Evolutionary conservation across 2,329 filamentous ascomycete genomes (phyloP).

Genomic region (Penicillium sp.): DNA sequence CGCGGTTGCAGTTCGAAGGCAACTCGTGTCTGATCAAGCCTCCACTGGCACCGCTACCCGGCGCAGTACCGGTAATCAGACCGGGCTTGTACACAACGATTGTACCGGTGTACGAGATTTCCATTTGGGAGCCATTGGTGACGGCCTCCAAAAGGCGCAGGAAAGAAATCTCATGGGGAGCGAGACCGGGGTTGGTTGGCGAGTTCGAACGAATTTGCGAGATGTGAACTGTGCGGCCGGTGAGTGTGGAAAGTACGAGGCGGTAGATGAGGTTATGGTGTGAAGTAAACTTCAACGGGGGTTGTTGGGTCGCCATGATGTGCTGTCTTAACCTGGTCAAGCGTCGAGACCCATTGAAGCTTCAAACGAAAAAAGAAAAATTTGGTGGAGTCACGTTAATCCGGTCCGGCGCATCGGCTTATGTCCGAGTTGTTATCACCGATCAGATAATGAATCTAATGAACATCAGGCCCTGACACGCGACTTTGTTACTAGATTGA

Average conservation of each 20-base stretch:
- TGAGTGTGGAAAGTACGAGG: slow-evolving; percentile 86
- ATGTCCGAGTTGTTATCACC: slow-evolving; percentile 30
- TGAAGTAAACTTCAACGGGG: slow-evolving; percentile 72
- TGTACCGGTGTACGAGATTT: slow-evolving; percentile 95
- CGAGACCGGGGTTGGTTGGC: slow-evolving; percentile 81
- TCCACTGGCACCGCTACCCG: slow-evolving; percentile 69
- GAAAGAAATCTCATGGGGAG: slow-evolving; percentile 91
- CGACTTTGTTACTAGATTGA: background rate
- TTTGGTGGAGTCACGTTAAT: slow-evolving; percentile 27
- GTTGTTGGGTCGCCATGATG: slow-evolving; percentile 46
- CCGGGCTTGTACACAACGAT: slow-evolving; percentile 90
- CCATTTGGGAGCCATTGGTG: slow-evolving; percentile 92
- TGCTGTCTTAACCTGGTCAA: background rate
- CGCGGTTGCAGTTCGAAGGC: slow-evolving; percentile 72
- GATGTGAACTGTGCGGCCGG: slow-evolving; percentile 84
- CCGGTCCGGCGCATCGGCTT: slow-evolving; percentile 28
- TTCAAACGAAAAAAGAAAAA: slow-evolving; percentile 33
- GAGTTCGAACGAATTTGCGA: slow-evolving; percentile 89
- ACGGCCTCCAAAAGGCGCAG: slow-evolving; percentile 89
- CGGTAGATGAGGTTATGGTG: slow-evolving; percentile 81
- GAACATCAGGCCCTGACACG: background rate
- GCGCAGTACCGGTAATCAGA: slow-evolving; percentile 80
- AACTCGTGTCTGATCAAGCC: slow-evolving; percentile 81
- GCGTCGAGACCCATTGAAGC: slow-evolving; percentile 9
- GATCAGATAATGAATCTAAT: slow-evolving; percentile 12